Evolutionary conservation across 441 rosid species (phyloP), one percentile per base, ranked within the genome.

Genomic region (Euphorbia celastroides): DNA sequence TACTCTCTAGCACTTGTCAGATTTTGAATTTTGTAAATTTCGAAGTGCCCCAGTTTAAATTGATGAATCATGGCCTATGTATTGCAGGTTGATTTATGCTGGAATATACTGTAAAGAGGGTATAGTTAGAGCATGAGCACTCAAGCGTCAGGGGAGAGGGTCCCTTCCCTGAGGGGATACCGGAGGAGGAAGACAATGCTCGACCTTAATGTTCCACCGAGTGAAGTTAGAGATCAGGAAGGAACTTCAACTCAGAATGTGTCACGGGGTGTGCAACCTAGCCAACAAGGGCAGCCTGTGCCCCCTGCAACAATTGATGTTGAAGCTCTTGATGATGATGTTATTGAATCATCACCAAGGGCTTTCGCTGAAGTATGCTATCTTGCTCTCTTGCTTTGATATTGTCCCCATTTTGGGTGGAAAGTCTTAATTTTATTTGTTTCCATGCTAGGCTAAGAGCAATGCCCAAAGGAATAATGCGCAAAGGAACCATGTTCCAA

Each of bases 241-340:
- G 92, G 92, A 57, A 78, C 81, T 61, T 89, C 90, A 0, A 70
- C 63, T 56, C 81, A 75, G 65, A 80, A 52, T 26, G 74, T 66
- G 26, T 19, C 63, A 64, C 79, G 56, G 61, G 77, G 28, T 44
- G 70, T 67, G 67, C 71, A 65, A 74, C 62, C 73, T 62, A 70
- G 62, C 65, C 74, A 70, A 7, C 84, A 57, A 51, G 64, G 68
- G 68, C 80, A 63, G 61, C n/a, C 77, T 36, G 55, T 63, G 26
- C 79, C 73, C 25, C 84, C 79, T 54, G 60, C 84, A 22, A 55
- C 79, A n/a, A 84, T 91, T 48, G 89, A 86, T 77, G 80, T 91
- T 41, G 97, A 89, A 72, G 92, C 83, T 61, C 46, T 92, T 60
- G 97, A 93, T 64, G 97, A 94, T 60, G 98, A 87, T 64, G 94